These are phyloP conservation scores for Boletus pseudo-olivaceus DNA, from an alignment of 768 basidiomycete genomes.

Conservation along the genomic window DNA sequence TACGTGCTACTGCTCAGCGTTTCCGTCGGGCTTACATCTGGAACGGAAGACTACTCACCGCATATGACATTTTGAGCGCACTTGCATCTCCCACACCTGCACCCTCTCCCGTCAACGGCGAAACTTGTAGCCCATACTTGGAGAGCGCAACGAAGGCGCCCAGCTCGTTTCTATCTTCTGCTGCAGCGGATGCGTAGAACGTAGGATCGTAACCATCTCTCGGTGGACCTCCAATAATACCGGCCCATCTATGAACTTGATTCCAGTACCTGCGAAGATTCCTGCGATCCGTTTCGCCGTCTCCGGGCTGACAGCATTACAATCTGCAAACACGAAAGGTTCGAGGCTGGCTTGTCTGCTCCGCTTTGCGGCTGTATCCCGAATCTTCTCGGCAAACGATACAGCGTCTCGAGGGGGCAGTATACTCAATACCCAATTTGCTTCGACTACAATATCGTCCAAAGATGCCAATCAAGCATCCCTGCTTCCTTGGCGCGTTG, in stretches of 20 bases:
- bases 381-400: constrained; percentile 38
- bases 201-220: constrained; percentile 46
- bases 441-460: constrained; percentile 33
- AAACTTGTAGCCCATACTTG: constrained; percentile 44
- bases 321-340: constrained; percentile 46
- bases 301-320: constrained; percentile 55
- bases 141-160: constrained; percentile 40
- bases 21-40: not conserved
- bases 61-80: constrained; percentile 63
- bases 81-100: constrained; percentile 55
- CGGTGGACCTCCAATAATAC: constrained; percentile 58
- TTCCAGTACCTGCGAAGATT: constrained; percentile 38
- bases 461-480: constrained; percentile 42
- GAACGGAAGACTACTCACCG: constrained; percentile 36
- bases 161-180: constrained; percentile 30
- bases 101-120: constrained; percentile 44
- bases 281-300: constrained; percentile 46
- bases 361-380: not conserved
- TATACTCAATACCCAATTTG: constrained; percentile 52
- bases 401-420: constrained; percentile 54
- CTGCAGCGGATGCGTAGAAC: constrained; percentile 49
- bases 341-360: not conserved
- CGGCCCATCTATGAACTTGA: constrained; percentile 52
- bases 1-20: not conserved
- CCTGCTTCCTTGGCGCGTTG: constrained; percentile 49